Evolutionary conservation across 2,329 filamentous ascomycete genomes (phyloP).

Genomic region (Curvularia sp.): DNA sequence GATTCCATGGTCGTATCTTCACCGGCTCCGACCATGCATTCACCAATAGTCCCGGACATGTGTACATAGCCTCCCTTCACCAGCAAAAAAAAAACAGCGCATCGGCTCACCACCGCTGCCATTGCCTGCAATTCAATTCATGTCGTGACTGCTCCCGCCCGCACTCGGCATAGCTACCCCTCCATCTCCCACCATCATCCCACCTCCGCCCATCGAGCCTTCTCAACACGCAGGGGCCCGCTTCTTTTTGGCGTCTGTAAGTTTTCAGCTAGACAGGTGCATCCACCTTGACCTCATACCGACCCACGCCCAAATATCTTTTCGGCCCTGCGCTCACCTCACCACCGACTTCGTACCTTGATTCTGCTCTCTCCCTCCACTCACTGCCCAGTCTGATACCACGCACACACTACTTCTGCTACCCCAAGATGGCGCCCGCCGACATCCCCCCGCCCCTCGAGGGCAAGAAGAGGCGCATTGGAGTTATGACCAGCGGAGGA

Average conservation of each 20-base stretch:
- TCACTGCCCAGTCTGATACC: constrained; percentile 3
- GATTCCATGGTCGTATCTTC: constrained; percentile 18
- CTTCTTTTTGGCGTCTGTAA: constrained; percentile 22
- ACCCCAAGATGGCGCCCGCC: constrained; percentile 39
- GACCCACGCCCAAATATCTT: constrained; percentile 25
- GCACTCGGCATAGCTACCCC: constrained; percentile 23
- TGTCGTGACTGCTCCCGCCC: constrained; percentile 1
- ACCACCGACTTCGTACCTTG: neutral
- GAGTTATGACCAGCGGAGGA: constrained; percentile 91
- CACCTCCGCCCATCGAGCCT: constrained; percentile 19
- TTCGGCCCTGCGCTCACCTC: constrained; percentile 15
- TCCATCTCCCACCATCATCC: constrained; percentile 6
- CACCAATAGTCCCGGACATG: neutral
- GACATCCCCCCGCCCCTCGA: constrained; percentile 46
- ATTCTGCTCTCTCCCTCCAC: constrained; percentile 9
- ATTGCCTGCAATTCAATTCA: neutral
- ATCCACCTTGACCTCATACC: constrained; percentile 38
- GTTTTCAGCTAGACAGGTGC: constrained; percentile 24
- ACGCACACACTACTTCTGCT: constrained; percentile 1
- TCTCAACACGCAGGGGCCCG: constrained; percentile 35
- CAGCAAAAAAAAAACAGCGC: neutral
- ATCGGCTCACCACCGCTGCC: neutral
- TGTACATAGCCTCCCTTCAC: neutral
- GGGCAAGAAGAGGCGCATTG: constrained; percentile 71
- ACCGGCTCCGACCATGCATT: neutral